Conservation (phyloP, 257 asterid genomes). For the Capsicum rhomboideum region DNA sequence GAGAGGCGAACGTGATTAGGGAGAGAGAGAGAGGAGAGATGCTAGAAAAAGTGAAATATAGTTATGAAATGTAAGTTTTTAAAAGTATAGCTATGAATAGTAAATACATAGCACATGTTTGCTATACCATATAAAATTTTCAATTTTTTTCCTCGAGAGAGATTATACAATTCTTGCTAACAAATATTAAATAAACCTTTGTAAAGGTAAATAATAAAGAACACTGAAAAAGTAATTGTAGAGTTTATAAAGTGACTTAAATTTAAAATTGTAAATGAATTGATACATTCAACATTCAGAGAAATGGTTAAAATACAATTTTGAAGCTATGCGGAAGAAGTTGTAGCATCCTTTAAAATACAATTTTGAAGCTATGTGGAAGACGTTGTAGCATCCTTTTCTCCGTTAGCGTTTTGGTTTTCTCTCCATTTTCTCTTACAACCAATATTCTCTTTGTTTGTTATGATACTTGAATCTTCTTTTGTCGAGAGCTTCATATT, state of each 20-base stretch:
- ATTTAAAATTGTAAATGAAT: neutral
- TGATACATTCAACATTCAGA: neutral
- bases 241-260: neutral
- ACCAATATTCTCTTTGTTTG: neutral
- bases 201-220: neutral
- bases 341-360: too few relatives aligned
- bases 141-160: neutral
- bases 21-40: too few relatives aligned
- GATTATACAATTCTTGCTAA: neutral
- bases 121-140: too few relatives aligned
- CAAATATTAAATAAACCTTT: neutral
- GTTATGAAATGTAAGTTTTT: too few relatives aligned
- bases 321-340: too few relatives aligned
- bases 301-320: neutral
- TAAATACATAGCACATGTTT: too few relatives aligned
- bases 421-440: neutral
- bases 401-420: neutral
- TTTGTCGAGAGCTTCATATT: neutral
- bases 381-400: neutral
- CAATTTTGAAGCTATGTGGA: neutral
- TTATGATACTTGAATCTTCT: neutral
- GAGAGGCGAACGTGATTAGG: too few relatives aligned
- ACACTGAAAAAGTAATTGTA: neutral
- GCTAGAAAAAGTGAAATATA: too few relatives aligned
- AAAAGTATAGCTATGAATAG: too few relatives aligned